A percentile compares a stretch with the other conserved stretches of the same genome.
These are phyloP conservation scores for Taphrina wiesneri DNA, from an alignment of 1,139 yeast genomes.

Conservation along the genomic window DNA sequence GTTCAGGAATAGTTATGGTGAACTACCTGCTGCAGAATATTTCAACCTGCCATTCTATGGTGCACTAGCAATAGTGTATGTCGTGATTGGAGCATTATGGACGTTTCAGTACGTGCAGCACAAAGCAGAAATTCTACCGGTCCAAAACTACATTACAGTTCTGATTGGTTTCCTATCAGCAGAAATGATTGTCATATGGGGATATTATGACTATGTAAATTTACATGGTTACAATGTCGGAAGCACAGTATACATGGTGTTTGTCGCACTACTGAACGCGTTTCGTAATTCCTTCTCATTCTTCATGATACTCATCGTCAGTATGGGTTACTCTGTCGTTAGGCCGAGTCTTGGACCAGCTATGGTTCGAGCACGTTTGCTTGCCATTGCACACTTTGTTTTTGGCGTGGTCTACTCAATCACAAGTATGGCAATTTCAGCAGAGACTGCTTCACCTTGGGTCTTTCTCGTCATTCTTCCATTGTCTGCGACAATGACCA, in stretches of 20 bases:
- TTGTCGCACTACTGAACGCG: slow-evolving; percentile 76
- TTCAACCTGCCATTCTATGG: slow-evolving; percentile 92
- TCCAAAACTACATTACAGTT: slow-evolving; percentile 71
- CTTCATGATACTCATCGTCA: slow-evolving; percentile 78
- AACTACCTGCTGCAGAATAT: slow-evolving; percentile 82
- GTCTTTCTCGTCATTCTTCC: slow-evolving; percentile 58
- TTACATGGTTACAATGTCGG: slow-evolving; percentile 59
- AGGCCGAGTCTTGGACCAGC: slow-evolving; percentile 70
- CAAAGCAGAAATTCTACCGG: slow-evolving; percentile 81
- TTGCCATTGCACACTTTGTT: slow-evolving; percentile 71
- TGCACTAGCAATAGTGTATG: slow-evolving; percentile 77
- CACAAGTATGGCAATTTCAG: slow-evolving; percentile 61
- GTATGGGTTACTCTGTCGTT: slow-evolving; percentile 94
- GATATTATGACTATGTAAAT: slow-evolving; percentile 78
- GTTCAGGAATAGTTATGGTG: slow-evolving; percentile 36
- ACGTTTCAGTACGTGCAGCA: slow-evolving; percentile 83
- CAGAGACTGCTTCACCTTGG: slow-evolving; percentile 48
- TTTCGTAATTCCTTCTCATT: slow-evolving; percentile 83
- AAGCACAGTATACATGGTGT: slow-evolving; percentile 69
- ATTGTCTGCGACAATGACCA: slow-evolving; percentile 65
- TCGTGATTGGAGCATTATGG: slow-evolving; percentile 75
- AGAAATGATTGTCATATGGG: slow-evolving; percentile 34
- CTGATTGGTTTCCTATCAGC: slow-evolving; percentile 24
- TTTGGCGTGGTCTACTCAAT: slow-evolving; percentile 69
- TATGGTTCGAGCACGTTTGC: slow-evolving; percentile 78